phyloP scores from a whole-genome alignment of 83 land plant species.

The Picea engelmannii region DNA sequence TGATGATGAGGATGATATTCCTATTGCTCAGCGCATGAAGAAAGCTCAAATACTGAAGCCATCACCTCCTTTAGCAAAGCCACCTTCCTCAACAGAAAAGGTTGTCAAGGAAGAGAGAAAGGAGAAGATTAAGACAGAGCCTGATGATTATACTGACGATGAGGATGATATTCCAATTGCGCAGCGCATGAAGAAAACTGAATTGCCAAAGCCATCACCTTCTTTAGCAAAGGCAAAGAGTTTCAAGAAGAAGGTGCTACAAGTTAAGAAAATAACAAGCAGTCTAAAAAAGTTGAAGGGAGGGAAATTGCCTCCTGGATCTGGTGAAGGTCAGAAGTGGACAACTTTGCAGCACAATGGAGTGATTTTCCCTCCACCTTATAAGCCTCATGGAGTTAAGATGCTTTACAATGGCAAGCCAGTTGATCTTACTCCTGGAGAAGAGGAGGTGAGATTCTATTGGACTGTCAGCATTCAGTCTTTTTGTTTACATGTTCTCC shows the following conservation, averaged over 20 bases:
- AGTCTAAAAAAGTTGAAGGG: slow-evolving; percentile 43
- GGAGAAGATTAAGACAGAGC: not conserved
- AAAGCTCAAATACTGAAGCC: slow-evolving; percentile 13
- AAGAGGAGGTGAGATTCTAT: slow-evolving; percentile 74
- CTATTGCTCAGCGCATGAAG: slow-evolving; percentile 50
- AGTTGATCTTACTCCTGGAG: slow-evolving; percentile 81
- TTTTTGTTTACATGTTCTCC: not conserved
- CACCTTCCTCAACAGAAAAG: slow-evolving; percentile 12
- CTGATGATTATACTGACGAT: slow-evolving; percentile 25
- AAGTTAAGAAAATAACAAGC: slow-evolving; percentile 34
- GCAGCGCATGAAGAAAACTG: slow-evolving; percentile 40
- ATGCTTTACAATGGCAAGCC: slow-evolving; percentile 85
- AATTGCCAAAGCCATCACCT: slow-evolving; percentile 8
- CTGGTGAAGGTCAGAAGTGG: slow-evolving; percentile 94
- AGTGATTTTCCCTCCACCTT: slow-evolving; percentile 92
- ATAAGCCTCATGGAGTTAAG: slow-evolving; percentile 86
- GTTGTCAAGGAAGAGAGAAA: slow-evolving; percentile 3
- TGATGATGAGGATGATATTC: slow-evolving; percentile 54
- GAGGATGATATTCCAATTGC: slow-evolving; percentile 51
- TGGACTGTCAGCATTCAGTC: not conserved
- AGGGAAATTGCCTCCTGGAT: slow-evolving; percentile 57
- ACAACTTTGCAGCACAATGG: slow-evolving; percentile 85
- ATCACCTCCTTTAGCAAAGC: slow-evolving; percentile 19
- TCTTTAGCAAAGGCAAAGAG: slow-evolving; percentile 14
- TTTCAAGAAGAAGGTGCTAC: slow-evolving; percentile 8